These are phyloP conservation scores for Nannochloris sp. DNA, from an alignment of 139 green algal genomes.

Conservation along the genomic window DNA sequence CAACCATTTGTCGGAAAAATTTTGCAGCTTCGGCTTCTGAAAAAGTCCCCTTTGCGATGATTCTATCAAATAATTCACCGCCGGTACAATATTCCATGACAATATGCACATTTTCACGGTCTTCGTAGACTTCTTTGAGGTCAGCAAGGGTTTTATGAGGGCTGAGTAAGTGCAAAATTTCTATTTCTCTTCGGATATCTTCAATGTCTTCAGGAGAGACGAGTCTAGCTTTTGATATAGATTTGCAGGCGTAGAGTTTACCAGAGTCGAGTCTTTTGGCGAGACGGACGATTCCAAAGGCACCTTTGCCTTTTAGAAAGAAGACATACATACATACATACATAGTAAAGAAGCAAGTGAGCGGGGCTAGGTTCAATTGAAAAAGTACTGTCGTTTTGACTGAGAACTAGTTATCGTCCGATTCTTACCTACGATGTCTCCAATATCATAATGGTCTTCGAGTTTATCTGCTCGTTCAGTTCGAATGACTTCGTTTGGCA, in stretches of 20 bases:
- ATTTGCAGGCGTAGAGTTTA: slow-evolving; percentile 76
- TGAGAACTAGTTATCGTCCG: no score
- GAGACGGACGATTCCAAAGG: slow-evolving; percentile 38
- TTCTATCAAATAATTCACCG: slow-evolving; percentile 78
- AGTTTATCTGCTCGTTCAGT: no score
- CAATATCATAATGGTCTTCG: no score
- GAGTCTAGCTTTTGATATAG: slow-evolving; percentile 92
- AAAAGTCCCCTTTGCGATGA: slow-evolving; percentile 45
- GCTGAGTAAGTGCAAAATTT: slow-evolving; percentile 23
- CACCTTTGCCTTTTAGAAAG: slow-evolving; percentile 26
- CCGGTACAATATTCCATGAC: slow-evolving; percentile 42
- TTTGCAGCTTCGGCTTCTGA: slow-evolving; percentile 51
- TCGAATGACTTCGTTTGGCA: no score
- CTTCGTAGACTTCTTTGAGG: slow-evolving; percentile 35
- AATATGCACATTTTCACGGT: slow-evolving; percentile 32
- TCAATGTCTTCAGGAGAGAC: slow-evolving; percentile 78
- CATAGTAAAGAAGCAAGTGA: background rate
- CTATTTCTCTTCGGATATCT: slow-evolving; percentile 81
- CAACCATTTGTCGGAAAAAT: slow-evolving; percentile 56
- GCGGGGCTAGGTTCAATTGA: no score
- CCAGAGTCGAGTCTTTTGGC: slow-evolving; percentile 32
- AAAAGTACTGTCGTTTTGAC: no score
- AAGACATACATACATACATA: background rate
- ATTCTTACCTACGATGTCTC: no score
- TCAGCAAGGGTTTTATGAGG: slow-evolving; percentile 15